Base-by-base conservation (phyloP, 305 asterid species). In the Salvia sclarea region DNA sequence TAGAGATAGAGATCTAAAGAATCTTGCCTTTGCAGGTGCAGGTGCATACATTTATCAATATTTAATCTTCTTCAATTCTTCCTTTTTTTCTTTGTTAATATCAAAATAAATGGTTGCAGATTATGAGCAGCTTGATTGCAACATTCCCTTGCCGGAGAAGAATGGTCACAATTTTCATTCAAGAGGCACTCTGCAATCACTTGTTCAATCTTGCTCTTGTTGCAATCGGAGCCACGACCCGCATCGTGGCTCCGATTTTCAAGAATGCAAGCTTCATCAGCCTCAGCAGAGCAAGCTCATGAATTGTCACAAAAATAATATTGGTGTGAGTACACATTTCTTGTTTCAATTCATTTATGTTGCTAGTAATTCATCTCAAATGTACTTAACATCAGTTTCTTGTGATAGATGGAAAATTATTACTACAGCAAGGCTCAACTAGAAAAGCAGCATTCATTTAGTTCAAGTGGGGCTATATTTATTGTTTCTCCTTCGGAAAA, bases 181-280 rank as follows among this genome's bases (percentile, higher is more conserved):
- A 13, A 33, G 16, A 14, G 85, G 68, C 50, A 81, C 82, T 53
- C 43, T 81, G 7, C 85, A 78, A 6, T 81, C 82, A 7, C 67
- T 81, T 5, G 85, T 78, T 67, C 82, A 81, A 28, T 81, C 82
- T 68, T 75, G 79, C 43, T 9, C 61, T 5, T 64, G 76, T 35
- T 54, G 59, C 10, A 62, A 31, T 69, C 78, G 37, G 43, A 68
- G 56, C 53, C 35, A 53, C 16, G 60, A n/a, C 6, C 11, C 8
- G n/a, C 37, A 65, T 47, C 18, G 53, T 6, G 25, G 25, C 1
- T 58, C 35, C 7, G 13, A 11, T 20, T 17, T 41, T 28, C 58
- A 16, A 35, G 70, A 67, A 48, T 70, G 82, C 73, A 65, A 44
- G 66, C 64, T 5, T 43, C 73, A 9, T 20, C 30, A 0, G 28